Percentiles rank a stretch among this genome's conserved stretches.
Evolutionary conservation across 1,284 basidiomycete genomes (phyloP).

Genomic region (Cystobasidiaceae sp.): DNA sequence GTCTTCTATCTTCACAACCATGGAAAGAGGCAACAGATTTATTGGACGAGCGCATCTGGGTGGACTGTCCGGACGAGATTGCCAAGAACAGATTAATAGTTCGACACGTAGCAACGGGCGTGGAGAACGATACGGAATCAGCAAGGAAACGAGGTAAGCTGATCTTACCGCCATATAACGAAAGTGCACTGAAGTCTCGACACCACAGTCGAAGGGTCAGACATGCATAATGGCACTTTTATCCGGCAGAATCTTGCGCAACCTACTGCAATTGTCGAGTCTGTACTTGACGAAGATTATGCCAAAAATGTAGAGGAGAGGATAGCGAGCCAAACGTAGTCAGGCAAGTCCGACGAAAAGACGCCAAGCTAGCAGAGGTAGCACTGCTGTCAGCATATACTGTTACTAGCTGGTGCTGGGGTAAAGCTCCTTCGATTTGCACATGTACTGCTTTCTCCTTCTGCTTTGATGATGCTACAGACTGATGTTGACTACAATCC

Average conservation of each 20-base stretch:
- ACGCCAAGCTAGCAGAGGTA: too few species aligned
- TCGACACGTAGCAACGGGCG: constrained; percentile 68
- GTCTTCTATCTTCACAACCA: constrained; percentile 62
- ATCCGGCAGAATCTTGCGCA: constrained; percentile 31
- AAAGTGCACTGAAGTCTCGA: too few species aligned
- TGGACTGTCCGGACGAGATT: constrained; percentile 59
- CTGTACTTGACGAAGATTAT: constrained; percentile 31
- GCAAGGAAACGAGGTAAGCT: constrained; percentile 65
- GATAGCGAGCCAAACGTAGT: background rate
- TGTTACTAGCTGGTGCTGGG: too few species aligned
- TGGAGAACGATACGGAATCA: constrained; percentile 61
- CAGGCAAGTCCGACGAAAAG: too few species aligned
- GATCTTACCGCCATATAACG: too few species aligned
- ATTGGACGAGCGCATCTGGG: constrained; percentile 73
- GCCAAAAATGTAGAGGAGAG: constrained; percentile 6
- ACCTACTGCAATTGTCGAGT: constrained; percentile 30
- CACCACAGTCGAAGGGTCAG: constrained; percentile 34
- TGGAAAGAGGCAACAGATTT: constrained; percentile 65
- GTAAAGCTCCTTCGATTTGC: too few species aligned
- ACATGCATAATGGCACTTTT: constrained; percentile 37
- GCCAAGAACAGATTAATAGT: constrained; percentile 63
- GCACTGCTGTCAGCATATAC: too few species aligned
- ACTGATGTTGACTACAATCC: too few species aligned
- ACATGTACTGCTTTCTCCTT: too few species aligned
- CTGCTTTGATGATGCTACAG: too few species aligned